These are phyloP conservation scores for Nitzschia sp. DNA, from an alignment of 108 stramenopile species.

Conservation along the genomic window DNA sequence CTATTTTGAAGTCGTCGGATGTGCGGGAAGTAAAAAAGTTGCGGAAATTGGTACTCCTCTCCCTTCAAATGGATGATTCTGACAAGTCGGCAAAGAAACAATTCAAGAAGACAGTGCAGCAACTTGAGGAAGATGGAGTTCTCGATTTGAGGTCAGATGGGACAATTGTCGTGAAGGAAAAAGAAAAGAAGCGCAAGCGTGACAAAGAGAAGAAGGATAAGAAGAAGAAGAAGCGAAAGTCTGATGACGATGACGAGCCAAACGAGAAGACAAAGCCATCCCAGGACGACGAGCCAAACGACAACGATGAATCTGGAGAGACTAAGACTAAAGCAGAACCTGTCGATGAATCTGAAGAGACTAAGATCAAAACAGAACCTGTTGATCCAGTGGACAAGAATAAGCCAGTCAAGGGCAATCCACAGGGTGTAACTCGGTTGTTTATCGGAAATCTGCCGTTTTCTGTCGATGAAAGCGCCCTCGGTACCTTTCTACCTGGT, in stretches of 20 bases:
- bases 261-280: not conserved
- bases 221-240: conserved; percentile 13
- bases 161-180: conserved; percentile 50
- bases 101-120: conserved; percentile 74
- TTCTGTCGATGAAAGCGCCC: conserved; percentile 70
- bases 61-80: conserved; percentile 50
- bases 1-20: conserved; percentile 32
- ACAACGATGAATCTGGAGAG: not conserved
- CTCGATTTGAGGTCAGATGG: conserved; percentile 68
- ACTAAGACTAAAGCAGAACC: not conserved
- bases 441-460: conserved; percentile 89
- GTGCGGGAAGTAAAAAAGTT: conserved; percentile 48
- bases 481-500: conserved; percentile 65
- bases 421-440: conserved; percentile 79
- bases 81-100: conserved; percentile 81
- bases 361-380: conserved; percentile 12
- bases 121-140: conserved; percentile 51
- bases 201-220: conserved; percentile 24
- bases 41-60: conserved; percentile 49
- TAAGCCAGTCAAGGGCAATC: conserved; percentile 79
- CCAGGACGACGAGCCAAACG: too few species aligned
- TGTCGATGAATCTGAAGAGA: conserved; percentile 25
- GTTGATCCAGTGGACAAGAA: conserved; percentile 50
- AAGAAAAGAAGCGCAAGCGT: conserved; percentile 20
- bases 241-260: conserved; percentile 29